Base-by-base conservation (phyloP, 1,139 yeast species). In the Saccharomycopsis hybrid region DNA sequence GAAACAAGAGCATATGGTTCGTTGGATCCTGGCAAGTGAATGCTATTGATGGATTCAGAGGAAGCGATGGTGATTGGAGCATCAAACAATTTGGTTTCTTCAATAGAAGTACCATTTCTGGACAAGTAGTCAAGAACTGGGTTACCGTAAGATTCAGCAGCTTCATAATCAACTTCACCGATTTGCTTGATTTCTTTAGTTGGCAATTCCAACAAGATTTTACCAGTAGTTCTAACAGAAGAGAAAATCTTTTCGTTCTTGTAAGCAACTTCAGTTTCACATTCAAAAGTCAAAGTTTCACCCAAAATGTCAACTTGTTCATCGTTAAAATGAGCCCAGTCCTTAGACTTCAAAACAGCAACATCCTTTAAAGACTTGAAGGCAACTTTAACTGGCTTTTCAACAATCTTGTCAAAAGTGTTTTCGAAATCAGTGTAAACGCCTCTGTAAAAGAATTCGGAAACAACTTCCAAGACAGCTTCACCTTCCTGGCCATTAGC, bases 1-100 rank as follows among this genome's bases (percentile, higher is more conserved):
- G 98, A 92, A 43, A 92, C 97, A 64, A 82, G 86, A 56, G 97
- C 98, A 65, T 94, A 94, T 43, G 96, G 89, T 71, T 89, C 97
- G 68, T 92, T 92, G 59, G 92, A 86, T 59, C 85, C 82, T 58
- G 77, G 79, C 11, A 49, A 41, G 31, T 44, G 39, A 7, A 49
- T 33, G 11, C 44, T 42, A 32, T 72, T 62, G 57, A 69, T 70
- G 13, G 68, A 56, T 41, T 68, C 71, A 46, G 68, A 58, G 54
- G 88, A 80, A 49, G 87, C 82, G 59, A 92, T 78, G 61, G 97
- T 96, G 62, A 90, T 90, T 51, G 88, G 79, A 65, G 88, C 85
- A 69, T 90, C 98, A 66, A 92, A 86, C 63, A 78, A 74, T 55
- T 92, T 77, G 55, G 96, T 96, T 71, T 90, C 96, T 74, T 92